Evolutionary conservation across 495 filamentous ascomycete species (phyloP), one percentile per base, ranked within the genome.

Genomic region (Tuber melanosporum): DNA sequence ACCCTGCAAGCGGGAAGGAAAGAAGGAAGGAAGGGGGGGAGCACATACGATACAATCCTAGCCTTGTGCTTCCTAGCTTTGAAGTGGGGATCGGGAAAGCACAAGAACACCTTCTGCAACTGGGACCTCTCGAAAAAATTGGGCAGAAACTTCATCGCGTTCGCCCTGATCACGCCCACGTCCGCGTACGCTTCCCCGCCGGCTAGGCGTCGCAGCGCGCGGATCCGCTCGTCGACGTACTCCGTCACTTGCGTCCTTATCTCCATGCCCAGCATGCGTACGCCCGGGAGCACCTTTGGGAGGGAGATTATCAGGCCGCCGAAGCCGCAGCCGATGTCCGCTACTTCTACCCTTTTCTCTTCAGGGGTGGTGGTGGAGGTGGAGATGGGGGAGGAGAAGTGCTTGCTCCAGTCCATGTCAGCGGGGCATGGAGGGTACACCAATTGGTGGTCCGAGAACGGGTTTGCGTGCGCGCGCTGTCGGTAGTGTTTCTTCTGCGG

Each of bases 51-150:
- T 39, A 99, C 91, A 82, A 99, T 99, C 9, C 95, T 87, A 74
- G 94, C 93, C 85, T 98, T 99, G 85, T 97, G 96, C 86, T 99
- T 99, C 72, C 95, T 90, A 41, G 91, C 89, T 86, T 99, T 99
- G 87, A 99, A 99, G 84, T 99, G 95, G 77, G 95, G 95, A 83
- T 99, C 95, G 0, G 95, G 95, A 85, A 99, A 99, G 86, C 95
- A 98, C 83, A 99, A 92, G 84, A 98, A 99, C 83, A 97, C 92
- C 84, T 94, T 95, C 74, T 26, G 10, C 44, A 79, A 73, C 71
- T 83, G 81, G 32, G 73, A 84, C 81, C 89, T 91, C 73, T 84
- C 85, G 86, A 98, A 98, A 87, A 97, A 96, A 84, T 98, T 97
- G 62, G 95, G 95, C 22, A 98, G 86, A 86, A 98, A 98, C 80